Base-by-base conservation (phyloP, 306 rosid species). In the Prunus padus region DNA sequence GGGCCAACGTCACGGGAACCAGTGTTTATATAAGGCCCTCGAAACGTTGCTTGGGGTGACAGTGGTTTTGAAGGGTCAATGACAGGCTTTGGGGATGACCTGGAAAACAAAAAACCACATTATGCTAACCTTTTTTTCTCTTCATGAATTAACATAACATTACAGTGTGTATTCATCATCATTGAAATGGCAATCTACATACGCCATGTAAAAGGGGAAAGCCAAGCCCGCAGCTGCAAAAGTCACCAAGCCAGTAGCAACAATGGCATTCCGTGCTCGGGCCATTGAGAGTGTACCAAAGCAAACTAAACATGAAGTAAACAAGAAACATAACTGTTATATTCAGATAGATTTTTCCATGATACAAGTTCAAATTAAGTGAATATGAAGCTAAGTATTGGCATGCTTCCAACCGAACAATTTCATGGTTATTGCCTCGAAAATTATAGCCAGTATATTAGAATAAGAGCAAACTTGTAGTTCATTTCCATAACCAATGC, bases 171-270 rank as follows among this genome's bases (percentile, higher is more conserved):
- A 57, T 50, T 22, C 13, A 75, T 8, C 11, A 40, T 8, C 19
- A 1, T 47, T 7, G n/a, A 65, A 59, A 5, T 28, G 49, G 3
- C 5, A 77, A 52, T 65, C 44, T 42, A 87, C 94, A 77, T 83
- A 92, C 99, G 97, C 98, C 99, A 96, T 92, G 84, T 90, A 92
- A 88, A 96, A 96, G 67, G 99, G 98, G 87, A 92, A 92, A 63
- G 97, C 90, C 92, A 96, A 71, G 47, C 98, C 97, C 14, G 85
- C 94, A 37, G 86, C 67, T 68, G 90, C 96, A 63, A 96, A 90
- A 72, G 77, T 87, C 37, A 90, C 69, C 74, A 92, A 77, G 69
- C 97, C 93, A 72, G 84, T 28, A 30, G 96, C 98, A 76, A 96
- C 92, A 4, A 84, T 55, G 26, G 80, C 71, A 86, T 96, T 92